Base-by-base conservation (phyloP, 2,329 filamentous ascomycete genomes). In the Aspergillus caelatus region DNA sequence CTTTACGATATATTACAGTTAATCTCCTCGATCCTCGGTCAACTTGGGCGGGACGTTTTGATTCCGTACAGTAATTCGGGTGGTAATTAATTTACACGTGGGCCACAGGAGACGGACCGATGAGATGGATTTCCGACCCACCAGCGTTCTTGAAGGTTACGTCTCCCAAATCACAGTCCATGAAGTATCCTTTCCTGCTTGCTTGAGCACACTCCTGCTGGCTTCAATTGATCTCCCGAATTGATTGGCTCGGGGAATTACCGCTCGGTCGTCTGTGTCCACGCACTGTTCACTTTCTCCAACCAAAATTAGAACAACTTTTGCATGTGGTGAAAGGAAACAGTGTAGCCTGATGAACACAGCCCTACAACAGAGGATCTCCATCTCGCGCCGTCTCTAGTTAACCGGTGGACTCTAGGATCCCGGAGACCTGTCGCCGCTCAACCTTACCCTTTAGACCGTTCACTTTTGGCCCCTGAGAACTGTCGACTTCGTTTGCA, bases 301-400 rank as follows among this genome's bases (percentile, higher is more conserved):
- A 28, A 28, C 61, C 46, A 66, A 54, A 62, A 54, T 62, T 62
- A 64, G 62, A 60, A 62, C 45, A 41, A 41, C 41, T 32, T 36
- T 62, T 53, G 32, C 52, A 34, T 36, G 52, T 23, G 46, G 21
- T 26, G 65, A 62, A 69, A 67, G 56, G 58, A 62, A 71, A 71
- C 61, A 65, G 65, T 71, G 73, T 61, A 75, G 74, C 74, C 74
- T 74, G 70, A 67, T 68, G 66, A 68, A 65, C 67, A 68, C 65
- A 67, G 68, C 62, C 66, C 57, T 68, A 65, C 58, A 45, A 48
- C 41, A 45, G 52, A 62, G 23, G 52, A 58, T 57, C 52, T 58
- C 60, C 60, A 52, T 57, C 57, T 53, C 58, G 34, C 60, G 43
- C 58, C 57, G 41, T 65, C 39, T 60, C 53, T 60, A 53, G 57